Conservation (phyloP, 1,284 basidiomycete genomes). For the Gymnopus androsaceus region DNA sequence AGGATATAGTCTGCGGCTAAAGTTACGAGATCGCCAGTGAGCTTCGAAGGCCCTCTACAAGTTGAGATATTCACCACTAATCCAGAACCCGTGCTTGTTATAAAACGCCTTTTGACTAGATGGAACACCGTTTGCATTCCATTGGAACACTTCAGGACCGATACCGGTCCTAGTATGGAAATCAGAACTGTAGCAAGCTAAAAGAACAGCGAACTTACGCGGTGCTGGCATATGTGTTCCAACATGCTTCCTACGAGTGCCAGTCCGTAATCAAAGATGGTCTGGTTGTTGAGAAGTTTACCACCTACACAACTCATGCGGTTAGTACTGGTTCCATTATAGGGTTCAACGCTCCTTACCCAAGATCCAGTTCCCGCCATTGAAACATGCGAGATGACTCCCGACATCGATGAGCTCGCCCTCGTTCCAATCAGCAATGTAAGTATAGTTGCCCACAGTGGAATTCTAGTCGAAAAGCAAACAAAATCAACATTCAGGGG, state of each 20-base stretch:
- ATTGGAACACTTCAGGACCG: constrained; percentile 68
- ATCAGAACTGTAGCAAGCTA: not conserved
- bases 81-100: constrained; percentile 66
- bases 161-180: constrained; percentile 60
- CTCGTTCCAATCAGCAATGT: constrained; percentile 58
- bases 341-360: constrained; percentile 1
- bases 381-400: constrained; percentile 35
- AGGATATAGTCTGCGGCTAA: constrained; percentile 42
- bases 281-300: constrained; percentile 52
- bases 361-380: constrained; percentile 20
- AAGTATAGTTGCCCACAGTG: constrained; percentile 61
- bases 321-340: not conserved
- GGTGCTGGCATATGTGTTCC: constrained; percentile 75
- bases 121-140: constrained; percentile 43
- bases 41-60: not conserved
- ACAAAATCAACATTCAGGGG: constrained; percentile 24
- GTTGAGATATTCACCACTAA: constrained; percentile 33
- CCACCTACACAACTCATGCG: constrained; percentile 11
- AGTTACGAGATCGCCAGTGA: not conserved
- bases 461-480: constrained; percentile 61
- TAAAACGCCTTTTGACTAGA: constrained; percentile 45
- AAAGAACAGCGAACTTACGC: constrained; percentile 43
- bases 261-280: constrained; percentile 64
- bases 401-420: constrained; percentile 56
- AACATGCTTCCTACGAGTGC: constrained; percentile 67